Evolutionary conservation across 2,329 filamentous ascomycete genomes (phyloP).

Genomic region (Clonostachys solani): DNA sequence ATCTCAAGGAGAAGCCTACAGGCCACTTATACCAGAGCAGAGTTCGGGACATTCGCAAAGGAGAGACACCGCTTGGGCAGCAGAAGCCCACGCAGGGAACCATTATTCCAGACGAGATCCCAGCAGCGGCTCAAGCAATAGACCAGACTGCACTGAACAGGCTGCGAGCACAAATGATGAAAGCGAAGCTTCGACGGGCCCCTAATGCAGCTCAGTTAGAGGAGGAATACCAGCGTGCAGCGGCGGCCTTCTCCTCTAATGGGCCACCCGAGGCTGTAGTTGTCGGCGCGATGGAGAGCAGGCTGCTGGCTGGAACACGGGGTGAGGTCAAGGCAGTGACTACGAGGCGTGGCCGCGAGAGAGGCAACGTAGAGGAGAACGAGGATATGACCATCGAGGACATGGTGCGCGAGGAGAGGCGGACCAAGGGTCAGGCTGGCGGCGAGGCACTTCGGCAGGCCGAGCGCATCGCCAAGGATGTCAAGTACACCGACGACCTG

Average conservation of each 20-base stretch:
- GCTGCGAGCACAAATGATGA: slow-evolving; percentile 92
- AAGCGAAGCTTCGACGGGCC: slow-evolving; percentile 79
- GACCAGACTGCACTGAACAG: slow-evolving; percentile 83
- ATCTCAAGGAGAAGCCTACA: slow-evolving; percentile 79
- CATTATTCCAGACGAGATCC: slow-evolving; percentile 22
- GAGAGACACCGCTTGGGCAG: background rate
- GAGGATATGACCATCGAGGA: slow-evolving; percentile 95
- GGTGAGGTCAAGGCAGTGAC: slow-evolving; percentile 73
- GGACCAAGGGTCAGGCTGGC: slow-evolving; percentile 71
- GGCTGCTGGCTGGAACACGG: slow-evolving; percentile 72
- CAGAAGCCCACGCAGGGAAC: background rate
- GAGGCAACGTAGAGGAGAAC: slow-evolving; percentile 83
- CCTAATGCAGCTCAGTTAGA: slow-evolving; percentile 75
- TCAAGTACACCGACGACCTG: slow-evolving; percentile 84
- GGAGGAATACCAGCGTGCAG: slow-evolving; percentile 75
- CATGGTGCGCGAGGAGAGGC: slow-evolving; percentile 92
- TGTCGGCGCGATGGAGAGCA: slow-evolving; percentile 82
- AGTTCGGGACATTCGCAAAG: slow-evolving; percentile 49
- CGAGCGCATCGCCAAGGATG: slow-evolving; percentile 90
- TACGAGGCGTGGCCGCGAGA: slow-evolving; percentile 78
- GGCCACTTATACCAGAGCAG: slow-evolving; percentile 83
- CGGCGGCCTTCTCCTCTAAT: slow-evolving; percentile 52
- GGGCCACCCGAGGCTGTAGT: slow-evolving; percentile 64
- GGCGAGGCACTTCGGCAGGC: slow-evolving; percentile 81
- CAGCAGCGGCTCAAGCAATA: slow-evolving; percentile 35